These are phyloP conservation scores for Penicillium sclerotigenum DNA, from an alignment of 2,329 filamentous ascomycete genomes.

Conservation along the genomic window DNA sequence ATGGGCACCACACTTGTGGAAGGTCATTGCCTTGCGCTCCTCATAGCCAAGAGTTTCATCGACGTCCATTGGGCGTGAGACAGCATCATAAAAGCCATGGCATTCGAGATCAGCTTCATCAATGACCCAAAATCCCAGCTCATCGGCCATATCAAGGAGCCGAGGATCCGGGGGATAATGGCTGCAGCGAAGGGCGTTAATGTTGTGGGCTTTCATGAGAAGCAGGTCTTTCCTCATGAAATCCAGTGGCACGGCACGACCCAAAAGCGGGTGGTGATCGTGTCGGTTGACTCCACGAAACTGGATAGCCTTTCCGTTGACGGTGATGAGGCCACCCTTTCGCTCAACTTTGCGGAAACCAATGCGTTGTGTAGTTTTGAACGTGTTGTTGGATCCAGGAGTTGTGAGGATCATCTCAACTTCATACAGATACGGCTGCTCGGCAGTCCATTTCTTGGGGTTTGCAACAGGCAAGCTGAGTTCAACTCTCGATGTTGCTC, in stretches of 20 bases:
- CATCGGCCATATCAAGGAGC: conserved; percentile 33
- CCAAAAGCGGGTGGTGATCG: conserved; percentile 64
- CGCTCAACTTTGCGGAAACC: conserved; percentile 64
- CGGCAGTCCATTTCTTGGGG: conserved; percentile 66
- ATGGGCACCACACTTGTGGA: conserved; percentile 19
- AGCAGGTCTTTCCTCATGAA: conserved; percentile 62
- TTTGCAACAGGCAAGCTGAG: conserved; percentile 45
- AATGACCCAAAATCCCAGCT: conserved; percentile 38
- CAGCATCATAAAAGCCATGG: conserved; percentile 35
- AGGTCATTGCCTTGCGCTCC: conserved; percentile 56
- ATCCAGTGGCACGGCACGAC: conserved; percentile 61
- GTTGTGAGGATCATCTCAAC: conserved; percentile 31
- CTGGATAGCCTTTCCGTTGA: conserved; percentile 60
- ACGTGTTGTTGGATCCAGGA: not conserved
- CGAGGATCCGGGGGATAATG: conserved; percentile 57
- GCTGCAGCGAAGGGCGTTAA: conserved; percentile 66
- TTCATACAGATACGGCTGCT: conserved; percentile 61
- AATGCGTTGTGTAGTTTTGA: conserved; percentile 50
- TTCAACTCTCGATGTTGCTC: conserved; percentile 27
- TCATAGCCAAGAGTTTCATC: conserved; percentile 59
- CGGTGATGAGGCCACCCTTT: conserved; percentile 50
- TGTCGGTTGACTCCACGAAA: conserved; percentile 66
- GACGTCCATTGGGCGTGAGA: conserved; percentile 51
- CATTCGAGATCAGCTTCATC: conserved; percentile 40
- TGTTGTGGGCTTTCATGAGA: conserved; percentile 67